Evolutionary conservation across 2,329 filamentous ascomycete species (phyloP).

Genomic region (Ceratocystiopsis minuta): DNA sequence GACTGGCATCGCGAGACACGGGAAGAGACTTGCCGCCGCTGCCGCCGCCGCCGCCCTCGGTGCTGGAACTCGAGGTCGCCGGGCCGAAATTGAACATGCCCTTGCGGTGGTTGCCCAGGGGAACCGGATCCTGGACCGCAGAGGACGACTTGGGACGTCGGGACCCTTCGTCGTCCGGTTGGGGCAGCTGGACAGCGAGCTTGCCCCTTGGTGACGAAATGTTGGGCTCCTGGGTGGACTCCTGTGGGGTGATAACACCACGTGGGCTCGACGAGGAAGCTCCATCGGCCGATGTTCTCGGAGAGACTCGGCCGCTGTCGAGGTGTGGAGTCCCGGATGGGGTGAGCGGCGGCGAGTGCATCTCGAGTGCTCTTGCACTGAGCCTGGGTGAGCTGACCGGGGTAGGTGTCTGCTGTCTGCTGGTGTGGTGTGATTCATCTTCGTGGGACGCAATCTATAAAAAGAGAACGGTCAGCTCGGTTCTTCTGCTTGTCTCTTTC

Average conservation of each 20-base stretch:
- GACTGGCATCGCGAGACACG: constrained; percentile 42
- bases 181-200: constrained; percentile 21
- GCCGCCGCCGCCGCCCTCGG: constrained; percentile 10
- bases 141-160: constrained; percentile 21
- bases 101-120: constrained; percentile 25
- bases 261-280: constrained; percentile 9
- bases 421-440: constrained; percentile 40
- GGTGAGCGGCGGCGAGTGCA: constrained; percentile 80
- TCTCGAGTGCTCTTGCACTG: constrained; percentile 48
- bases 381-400: constrained; percentile 49
- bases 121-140: constrained; percentile 15
- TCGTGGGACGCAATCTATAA: constrained; percentile 40
- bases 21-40: constrained; percentile 28
- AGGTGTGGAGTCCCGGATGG: constrained; percentile 51
- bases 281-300: constrained; percentile 7
- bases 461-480: not conserved
- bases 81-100: constrained; percentile 35
- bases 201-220: constrained; percentile 11
- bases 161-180: constrained; percentile 21
- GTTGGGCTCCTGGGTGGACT: constrained; percentile 20
- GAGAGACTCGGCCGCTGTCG: constrained; percentile 18
- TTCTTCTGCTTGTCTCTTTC: not conserved
- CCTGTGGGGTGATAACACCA: constrained; percentile 43
- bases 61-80: constrained; percentile 14
- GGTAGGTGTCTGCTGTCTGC: constrained; percentile 44